phyloP scores from a whole-genome alignment of 352 stramenopile genomes.

The Phytophthora agathidicida region DNA sequence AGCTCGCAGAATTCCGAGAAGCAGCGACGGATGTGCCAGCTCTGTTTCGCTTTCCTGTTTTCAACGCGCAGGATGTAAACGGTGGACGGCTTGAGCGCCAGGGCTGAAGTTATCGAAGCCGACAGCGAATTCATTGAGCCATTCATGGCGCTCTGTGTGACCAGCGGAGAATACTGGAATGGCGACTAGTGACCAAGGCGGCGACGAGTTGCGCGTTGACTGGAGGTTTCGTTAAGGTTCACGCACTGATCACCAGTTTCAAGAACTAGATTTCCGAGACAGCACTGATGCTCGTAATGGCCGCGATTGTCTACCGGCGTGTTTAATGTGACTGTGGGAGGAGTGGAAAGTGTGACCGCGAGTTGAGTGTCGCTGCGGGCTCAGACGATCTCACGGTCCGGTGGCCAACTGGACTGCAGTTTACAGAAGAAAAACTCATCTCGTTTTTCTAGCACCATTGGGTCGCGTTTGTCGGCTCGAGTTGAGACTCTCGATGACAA shows the following conservation, averaged over 20 bases:
- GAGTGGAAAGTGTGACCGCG: constrained; percentile 24
- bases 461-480: constrained; percentile 6
- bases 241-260: constrained; percentile 29
- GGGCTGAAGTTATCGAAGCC: constrained; percentile 64
- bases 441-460: constrained; percentile 17
- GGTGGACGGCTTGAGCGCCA: constrained; percentile 76
- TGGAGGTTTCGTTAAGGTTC: constrained; percentile 24
- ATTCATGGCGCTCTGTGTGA: constrained; percentile 40
- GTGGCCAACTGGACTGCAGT: constrained; percentile 24
- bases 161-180: constrained; percentile 18
- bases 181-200: background rate
- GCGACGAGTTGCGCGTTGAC: background rate
- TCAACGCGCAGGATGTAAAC: constrained; percentile 76
- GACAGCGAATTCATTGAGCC: constrained; percentile 53
- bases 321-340: background rate
- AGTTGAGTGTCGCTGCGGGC: constrained; percentile 21
- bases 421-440: constrained; percentile 19
- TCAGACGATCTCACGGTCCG: constrained; percentile 26
- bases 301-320: constrained; percentile 6
- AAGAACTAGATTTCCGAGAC: constrained; percentile 21
- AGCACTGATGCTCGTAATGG: constrained; percentile 2
- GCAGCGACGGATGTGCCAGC: constrained; percentile 72
- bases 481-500: background rate
- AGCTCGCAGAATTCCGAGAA: constrained; percentile 82
- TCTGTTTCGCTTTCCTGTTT: constrained; percentile 43